Evolutionary conservation across 768 basidiomycete genomes (phyloP).

Genomic region (Hericium rajendrae): DNA sequence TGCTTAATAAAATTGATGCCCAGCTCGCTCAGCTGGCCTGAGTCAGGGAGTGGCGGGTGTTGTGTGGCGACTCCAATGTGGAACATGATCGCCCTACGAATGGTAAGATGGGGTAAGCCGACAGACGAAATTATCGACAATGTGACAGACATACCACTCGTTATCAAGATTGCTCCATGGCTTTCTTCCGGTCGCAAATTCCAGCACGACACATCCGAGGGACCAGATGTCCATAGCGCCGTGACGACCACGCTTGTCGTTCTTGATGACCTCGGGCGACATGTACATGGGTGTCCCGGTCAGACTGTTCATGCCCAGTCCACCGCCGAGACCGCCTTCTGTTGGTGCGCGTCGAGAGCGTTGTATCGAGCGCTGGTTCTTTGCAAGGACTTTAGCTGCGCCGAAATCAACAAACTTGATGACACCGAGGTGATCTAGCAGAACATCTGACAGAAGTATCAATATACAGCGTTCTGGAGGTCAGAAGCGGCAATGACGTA

Average conservation of each 20-base stretch:
- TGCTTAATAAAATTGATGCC: conserved; percentile 92
- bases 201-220: conserved; percentile 92
- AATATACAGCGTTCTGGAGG: conserved; percentile 44
- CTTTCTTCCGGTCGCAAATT: conserved; percentile 92
- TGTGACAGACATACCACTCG: conserved; percentile 64
- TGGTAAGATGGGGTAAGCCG: conserved; percentile 6
- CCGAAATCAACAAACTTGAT: conserved; percentile 98
- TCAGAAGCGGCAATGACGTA: conserved; percentile 45
- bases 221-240: conserved; percentile 99
- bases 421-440: conserved; percentile 80
- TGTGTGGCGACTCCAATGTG: conserved; percentile 96
- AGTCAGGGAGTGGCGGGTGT: conserved; percentile 90
- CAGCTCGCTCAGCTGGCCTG: conserved; percentile 75
- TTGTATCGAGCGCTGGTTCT: conserved; percentile 74
- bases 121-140: not conserved
- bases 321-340: conserved; percentile 27
- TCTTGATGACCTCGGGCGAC: conserved; percentile 98
- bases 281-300: conserved; percentile 99
- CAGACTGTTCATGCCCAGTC: conserved; percentile 49
- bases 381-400: conserved; percentile 91
- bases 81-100: conserved; percentile 96
- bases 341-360: conserved; percentile 48
- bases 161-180: conserved; percentile 99
- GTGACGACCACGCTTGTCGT: conserved; percentile 74
- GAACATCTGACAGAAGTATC: conserved; percentile 57